phyloP scores from a whole-genome alignment of 345 rosid species.

The Trapa incisa region DNA sequence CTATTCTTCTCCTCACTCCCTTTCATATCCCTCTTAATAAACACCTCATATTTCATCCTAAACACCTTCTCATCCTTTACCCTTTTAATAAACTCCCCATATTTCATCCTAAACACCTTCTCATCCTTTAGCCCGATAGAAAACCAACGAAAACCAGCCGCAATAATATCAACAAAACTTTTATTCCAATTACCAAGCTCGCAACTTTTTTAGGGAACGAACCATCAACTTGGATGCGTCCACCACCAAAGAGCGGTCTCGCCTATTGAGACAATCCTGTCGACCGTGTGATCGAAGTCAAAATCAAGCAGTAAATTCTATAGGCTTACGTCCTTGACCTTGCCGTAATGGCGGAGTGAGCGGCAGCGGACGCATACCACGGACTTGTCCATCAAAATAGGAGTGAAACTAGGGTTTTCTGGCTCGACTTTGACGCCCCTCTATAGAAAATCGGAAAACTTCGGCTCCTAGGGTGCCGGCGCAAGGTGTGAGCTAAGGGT shows the following conservation, averaged over 20 bases:
- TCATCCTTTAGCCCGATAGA: slow-evolving; percentile 36
- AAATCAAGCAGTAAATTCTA: slow-evolving; percentile 91
- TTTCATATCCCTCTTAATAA: no score
- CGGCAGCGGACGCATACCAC: slow-evolving; percentile 86
- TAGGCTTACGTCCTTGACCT: slow-evolving; percentile 61
- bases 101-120: no score
- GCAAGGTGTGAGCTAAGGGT: slow-evolving; percentile 23
- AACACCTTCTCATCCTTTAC: slow-evolving; percentile 34
- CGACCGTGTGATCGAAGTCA: slow-evolving; percentile 77
- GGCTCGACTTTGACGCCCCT: slow-evolving; percentile 37
- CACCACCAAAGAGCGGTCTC: slow-evolving; percentile 78
- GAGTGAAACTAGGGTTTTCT: slow-evolving; percentile 9
- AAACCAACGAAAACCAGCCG: slow-evolving; percentile 28
- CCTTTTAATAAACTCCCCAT: no score
- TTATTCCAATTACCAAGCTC: slow-evolving; percentile 59
- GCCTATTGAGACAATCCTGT: slow-evolving; percentile 45
- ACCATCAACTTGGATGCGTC: slow-evolving; percentile 84
- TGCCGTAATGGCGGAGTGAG: slow-evolving; percentile 76
- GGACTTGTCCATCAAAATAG: slow-evolving; percentile 24
- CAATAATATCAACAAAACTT: slow-evolving; percentile 50
- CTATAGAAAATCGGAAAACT: slow-evolving; percentile 45
- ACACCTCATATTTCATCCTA: no score
- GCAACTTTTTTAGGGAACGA: slow-evolving; percentile 76
- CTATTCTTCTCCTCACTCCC: no score
- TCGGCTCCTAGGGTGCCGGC: slow-evolving; percentile 43